Percentiles rank a stretch among this genome's conserved stretches.
phyloP scores from a whole-genome alignment of 2,329 filamentous ascomycete genomes.

The Pseudogymnoascus sp. region DNA sequence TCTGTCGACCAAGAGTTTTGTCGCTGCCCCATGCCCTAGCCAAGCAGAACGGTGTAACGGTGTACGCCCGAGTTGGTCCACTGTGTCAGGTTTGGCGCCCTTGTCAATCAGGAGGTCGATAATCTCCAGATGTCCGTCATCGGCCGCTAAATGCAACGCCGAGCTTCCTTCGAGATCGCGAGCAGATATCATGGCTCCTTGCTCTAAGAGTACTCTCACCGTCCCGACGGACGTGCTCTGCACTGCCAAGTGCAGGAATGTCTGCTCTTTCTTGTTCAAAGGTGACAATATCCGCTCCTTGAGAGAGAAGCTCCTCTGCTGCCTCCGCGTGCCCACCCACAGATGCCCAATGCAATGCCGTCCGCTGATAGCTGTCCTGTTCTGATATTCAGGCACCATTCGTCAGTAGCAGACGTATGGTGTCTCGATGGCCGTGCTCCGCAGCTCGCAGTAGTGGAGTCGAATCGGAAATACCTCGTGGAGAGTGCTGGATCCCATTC shows the following conservation, averaged over 20 bases:
- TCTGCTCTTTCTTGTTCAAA: slow-evolving; percentile 8
- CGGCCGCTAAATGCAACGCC: slow-evolving; percentile 11
- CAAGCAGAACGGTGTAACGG: slow-evolving; percentile 7
- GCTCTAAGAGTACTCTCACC: slow-evolving; percentile 8
- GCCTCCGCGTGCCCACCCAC: slow-evolving; percentile 7
- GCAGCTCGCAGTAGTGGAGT: slow-evolving; percentile 8
- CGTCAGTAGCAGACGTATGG: slow-evolving; percentile 11
- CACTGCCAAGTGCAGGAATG: slow-evolving; percentile 11
- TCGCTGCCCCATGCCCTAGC: slow-evolving; percentile 9
- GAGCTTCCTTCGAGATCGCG: slow-evolving; percentile 9
- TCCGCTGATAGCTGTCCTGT: too few relatives aligned
- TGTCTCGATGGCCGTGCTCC: slow-evolving; percentile 11
- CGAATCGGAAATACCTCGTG: background rate
- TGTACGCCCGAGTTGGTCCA: slow-evolving; percentile 6
- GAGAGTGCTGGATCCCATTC: background rate
- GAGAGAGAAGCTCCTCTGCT: slow-evolving; percentile 9
- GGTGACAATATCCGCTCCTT: slow-evolving; percentile 9
- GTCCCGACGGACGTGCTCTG: slow-evolving; percentile 9
- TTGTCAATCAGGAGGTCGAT: slow-evolving; percentile 10
- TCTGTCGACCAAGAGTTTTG: slow-evolving; percentile 8
- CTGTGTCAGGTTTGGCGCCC: background rate
- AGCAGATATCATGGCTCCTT: slow-evolving; percentile 3
- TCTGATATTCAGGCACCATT: too few relatives aligned
- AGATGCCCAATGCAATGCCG: background rate
- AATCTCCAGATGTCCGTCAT: slow-evolving; percentile 4